These are phyloP conservation scores for Raphidocelis subcapitata DNA, from an alignment of 139 green algal species.

Conservation along the genomic window DNA sequence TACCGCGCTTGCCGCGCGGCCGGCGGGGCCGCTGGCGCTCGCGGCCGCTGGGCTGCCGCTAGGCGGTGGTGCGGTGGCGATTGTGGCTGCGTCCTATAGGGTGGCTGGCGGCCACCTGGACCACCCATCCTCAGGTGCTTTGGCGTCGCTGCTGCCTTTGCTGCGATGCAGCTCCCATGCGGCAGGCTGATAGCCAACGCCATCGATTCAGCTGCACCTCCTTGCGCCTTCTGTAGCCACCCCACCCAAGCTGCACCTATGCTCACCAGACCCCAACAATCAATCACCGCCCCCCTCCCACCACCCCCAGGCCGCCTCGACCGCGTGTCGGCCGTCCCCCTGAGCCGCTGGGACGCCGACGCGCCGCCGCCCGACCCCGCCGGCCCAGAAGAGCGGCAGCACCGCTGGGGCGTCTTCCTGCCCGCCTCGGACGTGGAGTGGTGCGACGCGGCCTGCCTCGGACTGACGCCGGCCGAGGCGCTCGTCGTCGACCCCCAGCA, in stretches of 20 bases:
- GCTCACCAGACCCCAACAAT: no score
- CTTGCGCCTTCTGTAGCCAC: no score
- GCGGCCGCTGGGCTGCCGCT: neutral
- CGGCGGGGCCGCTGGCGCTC: no score
- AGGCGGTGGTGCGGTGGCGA: neutral
- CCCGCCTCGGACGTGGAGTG: conserved; percentile 28
- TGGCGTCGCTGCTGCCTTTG: neutral
- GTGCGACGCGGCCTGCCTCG: conserved; percentile 74
- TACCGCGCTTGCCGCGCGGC: neutral
- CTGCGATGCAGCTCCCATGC: no score
- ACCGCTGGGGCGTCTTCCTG: conserved; percentile 69
- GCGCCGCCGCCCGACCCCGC: conserved; percentile 4
- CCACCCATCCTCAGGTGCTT: neutral
- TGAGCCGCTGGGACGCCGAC: conserved; percentile 49
- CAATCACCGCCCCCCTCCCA: no score
- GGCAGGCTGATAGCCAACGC: no score
- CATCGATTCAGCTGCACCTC: no score
- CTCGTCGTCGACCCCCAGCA: conserved; percentile 82
- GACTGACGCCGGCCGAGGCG: conserved; percentile 61
- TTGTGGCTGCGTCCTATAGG: neutral
- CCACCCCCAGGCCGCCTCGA: no score
- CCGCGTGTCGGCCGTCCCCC: conserved; percentile 30
- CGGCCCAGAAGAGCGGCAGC: conserved; percentile 21
- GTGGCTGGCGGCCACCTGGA: conserved; percentile 13
- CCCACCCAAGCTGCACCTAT: no score